phyloP scores from a whole-genome alignment of 2,329 filamentous ascomycete species.

The Fusarium falciforme region DNA sequence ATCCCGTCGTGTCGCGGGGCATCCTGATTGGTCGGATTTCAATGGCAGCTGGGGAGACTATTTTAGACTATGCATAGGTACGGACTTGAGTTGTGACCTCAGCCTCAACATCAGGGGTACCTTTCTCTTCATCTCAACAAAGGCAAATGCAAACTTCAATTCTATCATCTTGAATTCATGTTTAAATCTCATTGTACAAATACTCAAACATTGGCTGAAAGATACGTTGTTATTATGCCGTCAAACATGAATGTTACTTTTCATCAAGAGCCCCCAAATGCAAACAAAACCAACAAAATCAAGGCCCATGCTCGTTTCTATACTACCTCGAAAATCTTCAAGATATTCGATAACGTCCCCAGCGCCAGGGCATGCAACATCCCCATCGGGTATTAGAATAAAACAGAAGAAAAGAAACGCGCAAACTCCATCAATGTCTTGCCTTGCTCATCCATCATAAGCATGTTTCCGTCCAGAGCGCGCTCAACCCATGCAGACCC shows the following conservation, averaged over 20 bases:
- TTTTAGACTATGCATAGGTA: conserved; percentile 16
- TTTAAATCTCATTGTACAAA: not conserved
- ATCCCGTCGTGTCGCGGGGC: conserved; percentile 37
- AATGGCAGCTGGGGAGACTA: conserved; percentile 26
- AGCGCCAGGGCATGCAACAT: conserved; percentile 43
- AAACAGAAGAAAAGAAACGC: conserved; percentile 31
- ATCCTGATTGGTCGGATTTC: conserved; percentile 34
- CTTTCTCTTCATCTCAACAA: not conserved
- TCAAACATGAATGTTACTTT: conserved; percentile 31
- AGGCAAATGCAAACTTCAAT: not conserved
- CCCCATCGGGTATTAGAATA: conserved; percentile 40
- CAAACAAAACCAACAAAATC: conserved; percentile 23
- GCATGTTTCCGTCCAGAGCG: not conserved
- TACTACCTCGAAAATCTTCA: conserved; percentile 17
- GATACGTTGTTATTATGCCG: conserved; percentile 31
- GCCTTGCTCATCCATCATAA: conserved; percentile 8
- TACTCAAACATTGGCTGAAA: not conserved
- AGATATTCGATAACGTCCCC: conserved; percentile 24
- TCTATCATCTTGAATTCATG: not conserved
- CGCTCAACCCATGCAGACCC: conserved; percentile 67
- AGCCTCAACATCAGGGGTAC: not conserved
- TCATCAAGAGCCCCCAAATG: conserved; percentile 24
- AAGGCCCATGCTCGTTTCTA: conserved; percentile 32
- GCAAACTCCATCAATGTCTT: conserved; percentile 33
- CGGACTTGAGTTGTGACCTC: not conserved